Evolutionary conservation across 1,284 basidiomycete genomes (phyloP).

Genomic region (Sporisorium iseilematis-ciliati): DNA sequence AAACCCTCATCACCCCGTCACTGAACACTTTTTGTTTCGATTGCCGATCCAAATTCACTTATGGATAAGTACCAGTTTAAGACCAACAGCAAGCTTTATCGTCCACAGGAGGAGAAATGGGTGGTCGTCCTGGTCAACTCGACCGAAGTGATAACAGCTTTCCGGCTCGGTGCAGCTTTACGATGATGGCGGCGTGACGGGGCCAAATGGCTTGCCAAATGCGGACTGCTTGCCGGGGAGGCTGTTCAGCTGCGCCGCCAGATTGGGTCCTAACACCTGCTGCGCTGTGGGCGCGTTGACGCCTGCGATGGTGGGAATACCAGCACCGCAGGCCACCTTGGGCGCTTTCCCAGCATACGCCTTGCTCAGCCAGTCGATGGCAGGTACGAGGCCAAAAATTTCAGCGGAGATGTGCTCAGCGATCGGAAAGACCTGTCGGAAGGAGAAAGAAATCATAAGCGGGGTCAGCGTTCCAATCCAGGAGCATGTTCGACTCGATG

Average conservation of each 20-base stretch:
- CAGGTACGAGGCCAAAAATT: constrained; percentile 31
- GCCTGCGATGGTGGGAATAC: constrained; percentile 5
- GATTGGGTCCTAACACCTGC: constrained; percentile 23
- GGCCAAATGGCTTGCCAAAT: constrained; percentile 16
- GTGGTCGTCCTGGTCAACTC: background rate
- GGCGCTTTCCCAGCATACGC: constrained; percentile 40
- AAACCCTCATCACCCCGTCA: too few relatives aligned
- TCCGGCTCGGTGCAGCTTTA: too few relatives aligned
- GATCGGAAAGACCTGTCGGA: constrained; percentile 19
- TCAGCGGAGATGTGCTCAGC: constrained; percentile 49
- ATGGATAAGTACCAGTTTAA: too few relatives aligned
- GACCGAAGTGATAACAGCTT: too few relatives aligned
- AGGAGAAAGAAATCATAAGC: background rate
- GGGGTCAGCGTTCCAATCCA: background rate
- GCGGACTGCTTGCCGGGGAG: constrained; percentile 14
- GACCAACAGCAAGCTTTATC: too few relatives aligned
- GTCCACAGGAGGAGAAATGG: too few relatives aligned
- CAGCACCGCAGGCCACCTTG: constrained; percentile 39
- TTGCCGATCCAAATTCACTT: too few relatives aligned
- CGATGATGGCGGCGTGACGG: constrained; percentile 1
- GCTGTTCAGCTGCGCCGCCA: constrained; percentile 24
- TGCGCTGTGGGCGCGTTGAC: constrained; percentile 12
- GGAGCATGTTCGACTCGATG: too few relatives aligned
- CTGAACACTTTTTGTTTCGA: too few relatives aligned
- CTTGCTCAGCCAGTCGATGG: constrained; percentile 38